A percentile compares a stretch with the other conserved stretches of the same genome.
phyloP scores from a whole-genome alignment of 208 protist genomes.

The Trypanosoma caninum region DNA sequence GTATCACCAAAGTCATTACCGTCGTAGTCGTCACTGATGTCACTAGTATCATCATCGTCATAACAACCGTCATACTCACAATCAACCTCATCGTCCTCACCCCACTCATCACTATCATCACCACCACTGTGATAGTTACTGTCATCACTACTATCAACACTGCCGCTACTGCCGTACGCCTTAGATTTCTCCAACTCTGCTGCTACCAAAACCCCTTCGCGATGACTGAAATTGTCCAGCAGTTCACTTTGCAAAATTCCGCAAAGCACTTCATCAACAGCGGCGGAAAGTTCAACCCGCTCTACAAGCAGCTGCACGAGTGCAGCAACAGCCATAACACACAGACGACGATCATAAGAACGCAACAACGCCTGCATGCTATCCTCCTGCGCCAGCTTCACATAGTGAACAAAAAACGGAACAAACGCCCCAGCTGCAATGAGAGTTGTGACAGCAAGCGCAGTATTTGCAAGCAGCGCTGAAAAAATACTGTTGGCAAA shows the following conservation, averaged over 20 bases:
- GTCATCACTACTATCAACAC: too few species aligned
- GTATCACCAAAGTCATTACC: constrained; percentile 33
- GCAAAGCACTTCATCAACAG: constrained; percentile 36
- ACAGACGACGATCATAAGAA: constrained; percentile 67
- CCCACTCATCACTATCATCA: constrained; percentile 31
- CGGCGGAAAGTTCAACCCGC: neutral
- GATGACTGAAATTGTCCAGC: constrained; percentile 37
- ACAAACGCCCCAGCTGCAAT: constrained; percentile 23
- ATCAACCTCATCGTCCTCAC: constrained; percentile 24
- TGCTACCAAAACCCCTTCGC: constrained; percentile 19
- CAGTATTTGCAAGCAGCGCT: constrained; percentile 43
- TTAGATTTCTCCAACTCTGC: constrained; percentile 32
- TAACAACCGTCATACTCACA: constrained; percentile 34
- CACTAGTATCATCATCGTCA: constrained; percentile 32
- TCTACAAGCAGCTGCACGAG: constrained; percentile 17
- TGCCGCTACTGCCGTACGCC: neutral
- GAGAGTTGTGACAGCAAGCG: constrained; percentile 36
- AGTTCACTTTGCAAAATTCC: constrained; percentile 44
- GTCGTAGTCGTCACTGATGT: constrained; percentile 7
- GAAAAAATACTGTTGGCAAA: constrained; percentile 71
- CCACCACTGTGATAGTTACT: constrained; percentile 14
- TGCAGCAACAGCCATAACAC: constrained; percentile 45
- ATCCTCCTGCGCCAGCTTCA: constrained; percentile 29
- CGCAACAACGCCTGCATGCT: constrained; percentile 35
- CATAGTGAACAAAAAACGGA: constrained; percentile 59